Conservation (phyloP, 805 yeast genomes). For the Peterozyma xylosa region DNA sequence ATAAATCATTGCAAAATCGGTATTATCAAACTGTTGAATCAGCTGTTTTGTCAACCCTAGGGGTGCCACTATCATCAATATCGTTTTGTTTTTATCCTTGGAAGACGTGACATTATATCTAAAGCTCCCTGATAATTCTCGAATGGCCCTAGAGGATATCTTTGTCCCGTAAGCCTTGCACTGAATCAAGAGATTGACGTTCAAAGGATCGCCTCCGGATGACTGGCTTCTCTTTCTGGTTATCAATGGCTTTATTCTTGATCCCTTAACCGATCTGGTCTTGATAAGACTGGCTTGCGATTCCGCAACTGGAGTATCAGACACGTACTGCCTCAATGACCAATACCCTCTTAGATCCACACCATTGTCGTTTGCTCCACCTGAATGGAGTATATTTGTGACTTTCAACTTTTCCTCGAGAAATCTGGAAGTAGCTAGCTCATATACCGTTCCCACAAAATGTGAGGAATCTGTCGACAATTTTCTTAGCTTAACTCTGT, state of each 20-base stretch:
- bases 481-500: slow-evolving; percentile 22
- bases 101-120: slow-evolving; percentile 22
- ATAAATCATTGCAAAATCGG: slow-evolving; percentile 37
- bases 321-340: slow-evolving; percentile 25
- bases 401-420: slow-evolving; percentile 31
- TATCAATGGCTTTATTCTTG: slow-evolving; percentile 17
- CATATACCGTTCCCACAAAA: slow-evolving; percentile 51
- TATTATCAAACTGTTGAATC: slow-evolving; percentile 32
- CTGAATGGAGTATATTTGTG: slow-evolving; percentile 31
- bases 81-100: slow-evolving; percentile 14
- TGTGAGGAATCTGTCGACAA: slow-evolving; percentile 39
- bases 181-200: slow-evolving; percentile 40
- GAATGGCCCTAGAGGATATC: slow-evolving; percentile 36
- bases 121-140: slow-evolving; percentile 50
- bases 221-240: slow-evolving; percentile 9
- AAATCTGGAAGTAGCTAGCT: slow-evolving; percentile 32
- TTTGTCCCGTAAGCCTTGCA: slow-evolving; percentile 42
- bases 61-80: slow-evolving; percentile 40
- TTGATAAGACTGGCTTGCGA: slow-evolving; percentile 8
- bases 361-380: slow-evolving; percentile 53
- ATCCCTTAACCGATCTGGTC: slow-evolving; percentile 14
- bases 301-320: slow-evolving; percentile 1
- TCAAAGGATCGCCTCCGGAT: slow-evolving; percentile 12
- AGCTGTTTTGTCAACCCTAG: slow-evolving; percentile 41
- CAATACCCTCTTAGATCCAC: slow-evolving; percentile 48